phyloP scores from a whole-genome alignment of 1,139 yeast species.

The Kodamaea sp. region DNA sequence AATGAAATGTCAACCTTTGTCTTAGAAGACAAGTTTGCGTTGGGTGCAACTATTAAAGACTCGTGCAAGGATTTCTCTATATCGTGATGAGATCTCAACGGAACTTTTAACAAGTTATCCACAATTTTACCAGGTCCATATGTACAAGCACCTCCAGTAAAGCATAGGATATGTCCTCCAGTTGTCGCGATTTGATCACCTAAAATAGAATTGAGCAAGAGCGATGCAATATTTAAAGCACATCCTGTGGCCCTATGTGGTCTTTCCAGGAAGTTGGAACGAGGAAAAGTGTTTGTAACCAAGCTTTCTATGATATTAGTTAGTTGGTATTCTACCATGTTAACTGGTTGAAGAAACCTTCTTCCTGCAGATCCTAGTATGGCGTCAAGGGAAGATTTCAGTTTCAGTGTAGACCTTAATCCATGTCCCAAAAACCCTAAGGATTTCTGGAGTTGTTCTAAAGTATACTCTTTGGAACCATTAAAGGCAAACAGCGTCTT shows the following conservation, averaged over 20 bases:
- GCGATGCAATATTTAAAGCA: conserved; percentile 63
- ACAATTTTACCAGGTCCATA: conserved; percentile 59
- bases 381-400: conserved; percentile 13
- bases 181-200: conserved; percentile 36
- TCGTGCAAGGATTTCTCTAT: conserved; percentile 44
- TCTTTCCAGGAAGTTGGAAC: conserved; percentile 46
- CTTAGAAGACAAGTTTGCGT: conserved; percentile 26
- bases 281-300: conserved; percentile 54
- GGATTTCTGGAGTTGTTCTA: conserved; percentile 51
- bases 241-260: conserved; percentile 63
- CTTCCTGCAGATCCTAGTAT: conserved; percentile 31
- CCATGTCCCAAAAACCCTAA: conserved; percentile 47
- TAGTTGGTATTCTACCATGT: conserved; percentile 57
- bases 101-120: conserved; percentile 48
- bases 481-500: conserved; percentile 48
- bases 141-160: conserved; percentile 61
- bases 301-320: conserved; percentile 56
- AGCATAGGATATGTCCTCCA: conserved; percentile 64
- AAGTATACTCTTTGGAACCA: conserved; percentile 56
- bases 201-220: conserved; percentile 46
- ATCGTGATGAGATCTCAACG: conserved; percentile 62
- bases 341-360: conserved; percentile 48
- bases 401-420: conserved; percentile 1
- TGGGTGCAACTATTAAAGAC: conserved; percentile 30
- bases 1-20: conserved; percentile 36